Percentiles rank a stretch among this genome's conserved stretches.
Conservation (phyloP, 495 filamentous ascomycete species). For the Lasiosphaeria ovina region DNA sequence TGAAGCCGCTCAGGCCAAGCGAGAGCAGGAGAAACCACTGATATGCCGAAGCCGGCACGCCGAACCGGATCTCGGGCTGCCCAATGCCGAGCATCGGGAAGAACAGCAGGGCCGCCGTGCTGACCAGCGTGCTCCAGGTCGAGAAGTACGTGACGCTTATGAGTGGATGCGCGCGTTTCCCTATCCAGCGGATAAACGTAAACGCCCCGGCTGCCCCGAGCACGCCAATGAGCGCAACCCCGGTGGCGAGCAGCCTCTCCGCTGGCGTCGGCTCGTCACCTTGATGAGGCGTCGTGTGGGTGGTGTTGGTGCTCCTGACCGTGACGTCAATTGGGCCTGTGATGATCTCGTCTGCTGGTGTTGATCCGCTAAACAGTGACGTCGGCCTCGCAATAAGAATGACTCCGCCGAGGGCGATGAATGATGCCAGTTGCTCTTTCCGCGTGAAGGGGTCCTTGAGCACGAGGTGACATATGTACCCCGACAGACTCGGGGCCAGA, state of each 20-base stretch:
- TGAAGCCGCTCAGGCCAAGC: constrained; percentile 73
- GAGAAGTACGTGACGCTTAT: constrained; percentile 88
- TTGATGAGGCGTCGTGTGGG: constrained; percentile 15
- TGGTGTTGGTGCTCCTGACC: background rate
- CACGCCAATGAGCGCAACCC: constrained; percentile 74
- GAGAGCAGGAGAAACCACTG: constrained; percentile 73
- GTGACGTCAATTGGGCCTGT: background rate
- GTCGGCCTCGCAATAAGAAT: constrained; percentile 78
- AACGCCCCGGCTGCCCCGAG: constrained; percentile 74
- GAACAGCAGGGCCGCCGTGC: constrained; percentile 53
- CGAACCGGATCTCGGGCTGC: constrained; percentile 56
- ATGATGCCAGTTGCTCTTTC: constrained; percentile 70
- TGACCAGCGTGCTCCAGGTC: constrained; percentile 65
- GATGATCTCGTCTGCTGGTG: background rate
- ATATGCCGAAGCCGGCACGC: constrained; percentile 55
- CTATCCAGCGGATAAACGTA: constrained; percentile 81
- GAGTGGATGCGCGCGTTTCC: constrained; percentile 76
- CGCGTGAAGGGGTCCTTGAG: constrained; percentile 75
- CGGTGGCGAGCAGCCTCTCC: constrained; percentile 72
- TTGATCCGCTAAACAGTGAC: constrained; percentile 49
- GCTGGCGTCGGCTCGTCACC: constrained; percentile 50
- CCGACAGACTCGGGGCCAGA: constrained; percentile 76
- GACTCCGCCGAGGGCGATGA: constrained; percentile 77
- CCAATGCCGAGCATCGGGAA: constrained; percentile 43
- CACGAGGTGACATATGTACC: constrained; percentile 77